A percentile compares a stretch with the other conserved stretches of the same genome.
phyloP scores from a whole-genome alignment of 2,329 filamentous ascomycete genomes.

The Mycosphaerella arachidis region DNA sequence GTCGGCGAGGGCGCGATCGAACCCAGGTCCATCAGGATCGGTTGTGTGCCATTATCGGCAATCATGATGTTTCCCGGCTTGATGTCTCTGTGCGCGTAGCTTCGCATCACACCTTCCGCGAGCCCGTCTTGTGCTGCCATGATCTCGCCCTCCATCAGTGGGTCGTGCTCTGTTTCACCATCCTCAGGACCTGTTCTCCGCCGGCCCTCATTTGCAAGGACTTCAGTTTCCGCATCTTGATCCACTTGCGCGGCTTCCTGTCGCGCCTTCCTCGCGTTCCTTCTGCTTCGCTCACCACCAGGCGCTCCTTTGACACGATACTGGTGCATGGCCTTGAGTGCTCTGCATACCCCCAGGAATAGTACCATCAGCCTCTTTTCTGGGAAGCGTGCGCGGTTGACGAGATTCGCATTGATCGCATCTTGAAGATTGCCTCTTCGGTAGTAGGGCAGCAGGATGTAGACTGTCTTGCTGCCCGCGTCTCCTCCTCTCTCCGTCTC shows the following conservation, averaged over 20 bases:
- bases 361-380: conserved; percentile 82
- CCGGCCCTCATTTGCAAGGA: conserved; percentile 46
- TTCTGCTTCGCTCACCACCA: conserved; percentile 46
- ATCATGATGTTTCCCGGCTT: conserved; percentile 99
- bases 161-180: conserved; percentile 72
- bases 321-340: conserved; percentile 84
- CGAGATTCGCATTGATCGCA: conserved; percentile 95
- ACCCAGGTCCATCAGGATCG: conserved; percentile 96
- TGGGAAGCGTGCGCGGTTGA: conserved; percentile 88
- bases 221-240: conserved; percentile 41
- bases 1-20: conserved; percentile 84
- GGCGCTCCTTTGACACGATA: conserved; percentile 63
- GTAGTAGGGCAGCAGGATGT: conserved; percentile 95
- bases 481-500: conserved; percentile 60
- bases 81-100: conserved; percentile 93
- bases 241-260: conserved; percentile 55
- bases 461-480: conserved; percentile 81
- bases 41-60: conserved; percentile 77
- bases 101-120: conserved; percentile 63
- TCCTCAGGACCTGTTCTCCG: conserved; percentile 38
- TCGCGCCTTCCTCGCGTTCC: conserved; percentile 53
- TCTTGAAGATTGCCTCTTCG: conserved; percentile 92
- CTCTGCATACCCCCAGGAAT: conserved; percentile 87
- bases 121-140: conserved; percentile 63
- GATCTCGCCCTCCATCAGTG: conserved; percentile 71